Evolutionary conservation across 108 stramenopile genomes (phyloP), one percentile per base, ranked within the genome.

Genomic region (Stephanodiscus triporus): DNA sequence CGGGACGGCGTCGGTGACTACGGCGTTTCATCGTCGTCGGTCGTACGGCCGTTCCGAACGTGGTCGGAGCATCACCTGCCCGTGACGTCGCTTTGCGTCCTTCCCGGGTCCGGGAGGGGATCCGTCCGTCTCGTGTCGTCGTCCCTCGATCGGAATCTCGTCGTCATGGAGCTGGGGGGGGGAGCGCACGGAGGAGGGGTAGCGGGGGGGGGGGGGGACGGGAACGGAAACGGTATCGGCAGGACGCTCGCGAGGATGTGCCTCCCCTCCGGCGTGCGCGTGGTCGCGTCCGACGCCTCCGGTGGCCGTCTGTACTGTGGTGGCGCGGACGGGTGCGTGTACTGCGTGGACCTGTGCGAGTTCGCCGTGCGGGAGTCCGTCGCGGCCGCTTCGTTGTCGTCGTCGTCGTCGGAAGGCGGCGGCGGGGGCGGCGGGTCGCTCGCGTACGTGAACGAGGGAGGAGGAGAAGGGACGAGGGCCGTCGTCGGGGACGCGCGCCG

Each of bases 281-380:
- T 62, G 14, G 79, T 81, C 14, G 73, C 70, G 16, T 42, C 80
- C 32, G 83, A 84, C 38, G 67, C 76, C 16, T 60, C 75, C 3
- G 50, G 58, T 43, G 76, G 89, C 23, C 71, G 87, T 2, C 61
- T 95, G n/a, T 95, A 75, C 60, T 86, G 77, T 23, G 94, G 87
- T 45, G 80, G 85, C 16, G 71, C 57, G 6, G 80, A 84, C 40
- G 94, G 94, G 13, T 91, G 60, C 23, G 90, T 95, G 38, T 92
- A 84, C 51, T 75, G 72, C 29, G 75, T 92, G 20, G 90, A 92
- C 75, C 57, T 91, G 59, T 79, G 89, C 82, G 80, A 73, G 11
- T 85, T 88, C 66, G 87, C 91, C 24, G 80, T 92, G 40, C 72
- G 59, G 24, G 63, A 60, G 58, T 76, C 78, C n/a, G n/a, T n/a